A percentile compares a stretch with the other conserved stretches of the same genome.
These are phyloP conservation scores for Syzygium syzygioides DNA, from an alignment of 441 rosid species.

Conservation along the genomic window DNA sequence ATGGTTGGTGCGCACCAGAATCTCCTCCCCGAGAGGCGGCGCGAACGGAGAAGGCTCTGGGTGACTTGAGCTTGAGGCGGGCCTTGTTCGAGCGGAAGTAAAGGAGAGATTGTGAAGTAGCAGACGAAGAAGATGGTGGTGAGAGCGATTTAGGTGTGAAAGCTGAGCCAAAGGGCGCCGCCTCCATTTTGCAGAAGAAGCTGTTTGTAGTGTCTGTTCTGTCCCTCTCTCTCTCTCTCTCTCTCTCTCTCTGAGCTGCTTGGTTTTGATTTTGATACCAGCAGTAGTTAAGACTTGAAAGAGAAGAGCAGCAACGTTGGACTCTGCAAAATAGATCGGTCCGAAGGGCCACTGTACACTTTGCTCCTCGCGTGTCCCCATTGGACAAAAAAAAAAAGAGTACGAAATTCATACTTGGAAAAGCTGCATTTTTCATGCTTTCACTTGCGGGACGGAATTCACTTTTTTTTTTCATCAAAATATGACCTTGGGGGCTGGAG, in stretches of 20 bases:
- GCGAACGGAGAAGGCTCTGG: slow-evolving; percentile 28
- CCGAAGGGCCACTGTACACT: neutral
- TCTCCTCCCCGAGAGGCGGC: slow-evolving; percentile 39
- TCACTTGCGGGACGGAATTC: neutral
- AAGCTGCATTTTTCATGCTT: neutral
- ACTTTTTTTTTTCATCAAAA: too few species aligned
- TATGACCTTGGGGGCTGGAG: too few species aligned
- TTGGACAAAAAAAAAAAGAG: neutral
- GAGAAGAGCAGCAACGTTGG: neutral
- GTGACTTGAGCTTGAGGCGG: slow-evolving; percentile 28
- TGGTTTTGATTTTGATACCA: neutral
- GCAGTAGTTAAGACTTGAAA: neutral
- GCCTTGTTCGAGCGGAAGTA: neutral
- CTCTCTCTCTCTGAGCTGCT: neutral
- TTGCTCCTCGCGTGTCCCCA: neutral
- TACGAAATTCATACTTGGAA: accelerated
- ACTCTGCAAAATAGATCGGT: neutral
- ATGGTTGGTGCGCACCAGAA: slow-evolving; percentile 23
- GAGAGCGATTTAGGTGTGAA: neutral
- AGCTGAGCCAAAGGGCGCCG: slow-evolving; percentile 11
- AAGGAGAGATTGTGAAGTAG: slow-evolving; percentile 18
- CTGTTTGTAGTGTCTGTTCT: neutral
- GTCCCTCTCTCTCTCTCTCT: neutral
- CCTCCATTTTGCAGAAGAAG: slow-evolving; percentile 18
- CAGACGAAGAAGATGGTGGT: slow-evolving; percentile 2